A percentile compares a stretch with the other conserved stretches of the same genome.
Conservation (phyloP, 345 rosid genomes). For the Aegle marmelos region DNA sequence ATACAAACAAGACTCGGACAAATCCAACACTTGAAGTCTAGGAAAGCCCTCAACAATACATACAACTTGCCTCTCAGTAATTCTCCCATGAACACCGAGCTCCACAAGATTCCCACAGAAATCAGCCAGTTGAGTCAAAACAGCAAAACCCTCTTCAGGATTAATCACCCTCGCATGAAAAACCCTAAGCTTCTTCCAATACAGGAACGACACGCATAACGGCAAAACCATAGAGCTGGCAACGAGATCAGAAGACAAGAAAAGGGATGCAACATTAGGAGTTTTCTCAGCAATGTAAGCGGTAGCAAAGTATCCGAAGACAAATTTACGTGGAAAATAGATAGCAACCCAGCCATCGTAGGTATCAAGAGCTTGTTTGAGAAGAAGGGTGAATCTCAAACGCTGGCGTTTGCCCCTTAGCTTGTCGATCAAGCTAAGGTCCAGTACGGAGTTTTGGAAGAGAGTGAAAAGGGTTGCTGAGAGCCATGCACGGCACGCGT, state of each 20-base stretch:
- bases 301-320: slow-evolving; percentile 12
- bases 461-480: slow-evolving; percentile 10
- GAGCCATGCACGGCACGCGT: slow-evolving; percentile 16
- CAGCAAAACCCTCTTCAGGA: slow-evolving; percentile 1
- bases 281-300: slow-evolving; percentile 15
- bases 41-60: slow-evolving; percentile 10
- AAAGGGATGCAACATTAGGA: neutral
- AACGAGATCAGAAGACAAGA: neutral
- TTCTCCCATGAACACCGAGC: slow-evolving; percentile 13
- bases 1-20: slow-evolving; percentile 4
- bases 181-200: slow-evolving; percentile 7
- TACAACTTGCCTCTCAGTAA: neutral
- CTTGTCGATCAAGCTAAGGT: slow-evolving; percentile 12
- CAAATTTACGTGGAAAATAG: neutral
- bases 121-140: slow-evolving; percentile 11
- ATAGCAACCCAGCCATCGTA: slow-evolving; percentile 8
- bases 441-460: slow-evolving; percentile 2
- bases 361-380: neutral
- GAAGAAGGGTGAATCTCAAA: slow-evolving; percentile 10
- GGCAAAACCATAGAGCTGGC: neutral
- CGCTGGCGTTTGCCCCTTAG: neutral
- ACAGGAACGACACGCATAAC: neutral
- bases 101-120: slow-evolving; percentile 1
- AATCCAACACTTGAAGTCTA: neutral
- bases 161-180: slow-evolving; percentile 1